These are phyloP conservation scores for Claviceps sp. DNA, from an alignment of 2,329 filamentous ascomycete genomes.

Conservation along the genomic window DNA sequence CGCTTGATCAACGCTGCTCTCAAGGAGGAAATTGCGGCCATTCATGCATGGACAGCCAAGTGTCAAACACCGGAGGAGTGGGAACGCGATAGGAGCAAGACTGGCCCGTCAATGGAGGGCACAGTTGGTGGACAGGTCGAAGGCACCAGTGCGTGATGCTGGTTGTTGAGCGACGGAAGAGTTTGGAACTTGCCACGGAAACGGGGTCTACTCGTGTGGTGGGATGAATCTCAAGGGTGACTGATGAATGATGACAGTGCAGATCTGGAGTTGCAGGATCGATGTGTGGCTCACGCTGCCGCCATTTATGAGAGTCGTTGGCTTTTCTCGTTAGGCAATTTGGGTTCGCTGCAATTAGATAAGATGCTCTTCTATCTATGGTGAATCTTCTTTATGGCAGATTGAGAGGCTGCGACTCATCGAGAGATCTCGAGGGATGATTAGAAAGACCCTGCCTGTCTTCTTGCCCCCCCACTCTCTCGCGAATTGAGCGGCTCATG, in stretches of 20 bases:
- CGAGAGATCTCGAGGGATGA: not conserved
- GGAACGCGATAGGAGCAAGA: constrained; percentile 45
- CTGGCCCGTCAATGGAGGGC: constrained; percentile 28
- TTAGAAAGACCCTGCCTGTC: not conserved
- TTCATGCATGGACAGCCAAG: constrained; percentile 91
- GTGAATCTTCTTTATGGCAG: not conserved
- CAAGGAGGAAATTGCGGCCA: constrained; percentile 76
- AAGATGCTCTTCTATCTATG: not conserved
- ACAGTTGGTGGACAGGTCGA: constrained; percentile 30
- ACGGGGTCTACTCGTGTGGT: not conserved
- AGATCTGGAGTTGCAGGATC: not conserved
- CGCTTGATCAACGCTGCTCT: constrained; percentile 72
- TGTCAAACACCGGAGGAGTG: constrained; percentile 88
- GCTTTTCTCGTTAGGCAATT: not conserved
- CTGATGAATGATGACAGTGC: not conserved
- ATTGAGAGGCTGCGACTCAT: constrained; percentile 1
- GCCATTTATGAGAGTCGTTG: not conserved
- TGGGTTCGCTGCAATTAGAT: not conserved
- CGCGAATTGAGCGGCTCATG: not conserved
- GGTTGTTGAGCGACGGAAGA: not conserved
- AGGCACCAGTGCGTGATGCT: constrained; percentile 10
- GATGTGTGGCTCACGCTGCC: not conserved
- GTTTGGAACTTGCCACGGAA: not conserved
- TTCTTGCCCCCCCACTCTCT: not conserved
- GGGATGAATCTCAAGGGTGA: not conserved